These are phyloP conservation scores for Eleusine indica DNA, from an alignment of 176 grass and related monocot genomes.

Conservation along the genomic window DNA sequence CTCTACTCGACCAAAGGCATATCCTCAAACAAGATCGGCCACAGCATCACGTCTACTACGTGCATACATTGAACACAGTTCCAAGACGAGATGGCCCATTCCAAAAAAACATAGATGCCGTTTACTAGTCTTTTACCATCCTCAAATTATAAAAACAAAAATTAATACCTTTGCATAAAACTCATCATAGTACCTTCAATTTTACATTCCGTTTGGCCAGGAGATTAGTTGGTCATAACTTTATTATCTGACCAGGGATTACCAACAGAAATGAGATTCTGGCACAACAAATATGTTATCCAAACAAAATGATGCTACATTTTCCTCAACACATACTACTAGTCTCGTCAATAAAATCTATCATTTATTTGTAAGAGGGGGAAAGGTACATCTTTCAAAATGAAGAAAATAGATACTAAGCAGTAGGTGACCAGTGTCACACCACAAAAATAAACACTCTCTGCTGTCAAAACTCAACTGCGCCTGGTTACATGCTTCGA, in stretches of 20 bases:
- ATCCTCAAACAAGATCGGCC: not conserved
- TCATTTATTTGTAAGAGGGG: not conserved
- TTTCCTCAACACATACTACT: not conserved
- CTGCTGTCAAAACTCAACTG: constrained; percentile 25
- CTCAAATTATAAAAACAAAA: not conserved
- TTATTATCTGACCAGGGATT: not conserved
- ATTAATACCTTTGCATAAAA: not conserved
- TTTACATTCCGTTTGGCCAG: not conserved
- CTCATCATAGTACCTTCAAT: too few relatives aligned
- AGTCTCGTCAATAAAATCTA: not conserved
- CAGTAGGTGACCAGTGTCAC: not conserved
- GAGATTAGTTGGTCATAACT: not conserved
- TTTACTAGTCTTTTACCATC: not conserved
- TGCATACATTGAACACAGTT: not conserved
- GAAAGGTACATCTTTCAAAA: not conserved
- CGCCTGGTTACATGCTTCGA: constrained; percentile 1
- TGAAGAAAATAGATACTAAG: not conserved
- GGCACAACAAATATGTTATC: not conserved
- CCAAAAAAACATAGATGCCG: too few relatives aligned
- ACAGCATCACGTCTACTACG: not conserved
- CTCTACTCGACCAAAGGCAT: not conserved
- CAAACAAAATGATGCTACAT: not conserved
- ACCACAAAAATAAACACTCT: not conserved
- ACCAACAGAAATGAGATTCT: not conserved
- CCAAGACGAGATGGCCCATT: not conserved